Percentiles rank a stretch among this genome's conserved stretches.
Conservation (phyloP, 2,329 filamentous ascomycete species). For the Fusarium sp. region DNA sequence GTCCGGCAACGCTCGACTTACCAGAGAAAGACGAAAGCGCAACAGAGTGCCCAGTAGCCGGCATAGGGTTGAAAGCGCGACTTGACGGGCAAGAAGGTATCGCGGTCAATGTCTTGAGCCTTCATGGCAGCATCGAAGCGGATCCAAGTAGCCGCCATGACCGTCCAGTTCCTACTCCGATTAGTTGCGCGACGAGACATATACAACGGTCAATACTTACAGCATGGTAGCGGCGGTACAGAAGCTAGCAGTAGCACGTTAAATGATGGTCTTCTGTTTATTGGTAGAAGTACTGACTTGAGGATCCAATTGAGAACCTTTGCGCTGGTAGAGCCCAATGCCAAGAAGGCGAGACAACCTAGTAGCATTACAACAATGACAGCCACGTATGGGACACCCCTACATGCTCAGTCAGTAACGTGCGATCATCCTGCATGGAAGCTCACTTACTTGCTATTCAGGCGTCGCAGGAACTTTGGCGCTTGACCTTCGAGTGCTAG, state of each 20-base stretch:
- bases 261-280: too few species aligned
- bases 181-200: neutral
- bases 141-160: neutral
- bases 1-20: neutral
- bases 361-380: neutral
- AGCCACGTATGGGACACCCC: neutral
- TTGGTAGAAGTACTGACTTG: neutral
- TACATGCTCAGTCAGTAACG: neutral
- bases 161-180: neutral
- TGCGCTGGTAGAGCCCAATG: neutral
- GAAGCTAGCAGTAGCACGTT: neutral
- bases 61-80: neutral
- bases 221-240: constrained; percentile 1
- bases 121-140: neutral
- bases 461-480: neutral
- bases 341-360: neutral
- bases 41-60: neutral
- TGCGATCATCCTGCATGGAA: neutral
- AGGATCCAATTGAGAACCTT: neutral
- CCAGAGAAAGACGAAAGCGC: neutral
- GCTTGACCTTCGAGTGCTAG: constrained; percentile 5
- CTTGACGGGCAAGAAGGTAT: neutral
- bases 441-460: neutral
- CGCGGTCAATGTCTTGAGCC: neutral
- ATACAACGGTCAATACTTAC: neutral